Evolutionary conservation across 2,329 filamentous ascomycete genomes (phyloP), one percentile per base, ranked within the genome.

Genomic region (Clathrospora elynae): DNA sequence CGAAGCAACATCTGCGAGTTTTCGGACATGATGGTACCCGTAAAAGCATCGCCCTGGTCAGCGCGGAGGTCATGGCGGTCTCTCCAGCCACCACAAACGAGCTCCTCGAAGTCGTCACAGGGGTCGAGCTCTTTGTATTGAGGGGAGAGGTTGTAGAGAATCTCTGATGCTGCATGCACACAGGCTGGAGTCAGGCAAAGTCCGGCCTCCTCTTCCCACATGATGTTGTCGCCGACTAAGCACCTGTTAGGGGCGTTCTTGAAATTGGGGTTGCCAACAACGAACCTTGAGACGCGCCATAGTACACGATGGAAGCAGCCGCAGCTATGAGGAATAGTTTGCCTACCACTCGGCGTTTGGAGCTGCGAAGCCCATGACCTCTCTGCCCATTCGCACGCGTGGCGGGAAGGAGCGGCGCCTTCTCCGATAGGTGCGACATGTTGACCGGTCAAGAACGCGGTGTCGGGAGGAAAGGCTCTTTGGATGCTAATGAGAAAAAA

Each of bases 11-110:
- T 75, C 53, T 83, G 76, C 5, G 79, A 79, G 45, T 78, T 78
- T 60, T 87, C 84, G 13, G 71, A 71, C 80, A 87, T 83, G 46
- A 82, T 75, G 2, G 77, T 81, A 16, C 78, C 78, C 2, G 83
- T 80, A 46, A 83, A 85, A 22, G 77, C 77, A 53, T 78, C 76
- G 22, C 79, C 77, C 49, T 84, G 80, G 58, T 88, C 85, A 3
- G 81, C 71, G 3, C 84, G 79, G 44, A 88, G 77, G 56, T 87
- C 84, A 68, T 87, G 80, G 7, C 73, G 75, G 14, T 81, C 74
- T 37, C 78, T 74, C 79, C 84, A 88, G 8, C 85, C 85, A 41
- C 82, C 84, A 55, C 85, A 88, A 13, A 83, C 82, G 42, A 83
- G 77, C 61, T 83, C 74, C 46, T 87, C 82, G 46, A 89, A 89